A percentile compares a stretch with the other conserved stretches of the same genome.
Conservation (phyloP, 1,139 yeast species). For the Blastobotrys malaysiensis region DNA sequence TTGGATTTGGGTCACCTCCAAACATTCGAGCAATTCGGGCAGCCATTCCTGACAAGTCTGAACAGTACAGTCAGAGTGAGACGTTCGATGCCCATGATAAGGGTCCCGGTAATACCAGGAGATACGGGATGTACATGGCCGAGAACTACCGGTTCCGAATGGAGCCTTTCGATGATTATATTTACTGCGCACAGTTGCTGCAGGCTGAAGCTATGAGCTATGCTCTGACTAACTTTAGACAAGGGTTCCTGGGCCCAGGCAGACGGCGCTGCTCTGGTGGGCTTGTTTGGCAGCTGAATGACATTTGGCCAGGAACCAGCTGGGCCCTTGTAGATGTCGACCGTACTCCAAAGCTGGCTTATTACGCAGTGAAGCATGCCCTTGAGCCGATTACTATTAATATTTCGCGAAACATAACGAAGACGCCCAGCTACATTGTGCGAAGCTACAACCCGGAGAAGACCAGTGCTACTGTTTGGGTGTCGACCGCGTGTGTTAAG, state of each 20-base stretch:
- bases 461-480: slow-evolving; percentile 38
- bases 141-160: slow-evolving; percentile 36
- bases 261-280: slow-evolving; percentile 38
- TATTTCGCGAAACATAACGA: slow-evolving; percentile 29
- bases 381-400: slow-evolving; percentile 34
- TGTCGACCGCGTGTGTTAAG: slow-evolving; percentile 30
- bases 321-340: slow-evolving; percentile 44
- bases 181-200: slow-evolving; percentile 44
- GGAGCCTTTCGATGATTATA: slow-evolving; percentile 37
- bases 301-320: slow-evolving; percentile 45
- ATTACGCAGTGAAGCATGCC: slow-evolving; percentile 41
- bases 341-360: slow-evolving; percentile 39
- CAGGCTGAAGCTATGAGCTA: slow-evolving; percentile 43
- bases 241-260: slow-evolving; percentile 38
- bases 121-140: slow-evolving; percentile 40
- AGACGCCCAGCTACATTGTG: slow-evolving; percentile 12
- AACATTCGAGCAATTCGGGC: slow-evolving; percentile 29
- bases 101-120: slow-evolving; percentile 40
- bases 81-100: slow-evolving; percentile 39
- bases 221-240: slow-evolving; percentile 41
- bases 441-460: slow-evolving; percentile 14
- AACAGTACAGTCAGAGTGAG: slow-evolving; percentile 38
- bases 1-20: slow-evolving; percentile 45
- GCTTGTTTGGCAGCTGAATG: slow-evolving; percentile 46
- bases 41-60: slow-evolving; percentile 34